phyloP scores from a whole-genome alignment of 352 stramenopile species.

The Aphanomyces stellatus region DNA sequence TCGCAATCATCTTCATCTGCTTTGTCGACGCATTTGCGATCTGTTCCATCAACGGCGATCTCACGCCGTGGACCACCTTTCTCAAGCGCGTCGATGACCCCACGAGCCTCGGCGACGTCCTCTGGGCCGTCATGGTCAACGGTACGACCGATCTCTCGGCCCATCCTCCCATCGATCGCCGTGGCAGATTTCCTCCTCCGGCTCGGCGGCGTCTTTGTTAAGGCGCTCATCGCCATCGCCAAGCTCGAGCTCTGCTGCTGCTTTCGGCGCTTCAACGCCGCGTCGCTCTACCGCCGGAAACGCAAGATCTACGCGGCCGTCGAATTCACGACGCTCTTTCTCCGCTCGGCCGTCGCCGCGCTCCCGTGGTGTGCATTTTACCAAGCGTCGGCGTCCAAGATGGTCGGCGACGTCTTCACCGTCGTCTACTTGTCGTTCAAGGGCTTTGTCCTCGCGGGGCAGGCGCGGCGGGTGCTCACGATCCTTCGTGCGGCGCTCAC shows the following conservation, averaged over 20 bases:
- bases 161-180: background rate
- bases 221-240: conserved; percentile 42
- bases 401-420: conserved; percentile 63
- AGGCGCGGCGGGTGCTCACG: background rate
- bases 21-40: conserved; percentile 49
- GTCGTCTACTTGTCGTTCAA: conserved; percentile 61
- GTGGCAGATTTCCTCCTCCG: conserved; percentile 60
- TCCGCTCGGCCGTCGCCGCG: conserved; percentile 43
- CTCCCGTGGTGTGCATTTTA: conserved; percentile 77
- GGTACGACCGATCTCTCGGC: conserved; percentile 25
- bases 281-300: conserved; percentile 65
- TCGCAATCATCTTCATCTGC: conserved; percentile 47
- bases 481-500: conserved; percentile 42
- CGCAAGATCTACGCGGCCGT: conserved; percentile 70
- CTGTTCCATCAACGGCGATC: conserved; percentile 46
- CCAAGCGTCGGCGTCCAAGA: conserved; percentile 55
- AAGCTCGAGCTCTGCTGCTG: conserved; percentile 32
- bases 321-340: conserved; percentile 60
- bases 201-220: conserved; percentile 45
- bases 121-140: conserved; percentile 72
- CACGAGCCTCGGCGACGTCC: conserved; percentile 45
- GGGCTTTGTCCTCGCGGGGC: conserved; percentile 17
- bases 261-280: conserved; percentile 17
- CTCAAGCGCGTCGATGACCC: conserved; percentile 28
- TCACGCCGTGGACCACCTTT: conserved; percentile 51